Conservation (phyloP, 257 asterid species). For the Marsdenia floribunda region DNA sequence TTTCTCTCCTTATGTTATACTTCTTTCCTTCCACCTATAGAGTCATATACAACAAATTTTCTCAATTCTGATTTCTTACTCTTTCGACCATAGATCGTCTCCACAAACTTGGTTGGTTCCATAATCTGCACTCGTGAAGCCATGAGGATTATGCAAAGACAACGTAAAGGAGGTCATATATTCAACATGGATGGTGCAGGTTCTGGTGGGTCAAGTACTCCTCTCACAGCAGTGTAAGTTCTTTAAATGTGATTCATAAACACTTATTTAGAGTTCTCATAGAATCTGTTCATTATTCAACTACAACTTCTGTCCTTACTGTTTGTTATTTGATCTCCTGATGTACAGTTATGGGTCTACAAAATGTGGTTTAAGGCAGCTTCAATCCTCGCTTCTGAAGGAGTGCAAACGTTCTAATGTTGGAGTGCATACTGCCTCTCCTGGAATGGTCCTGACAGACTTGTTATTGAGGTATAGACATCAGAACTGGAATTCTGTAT, state of each 20-base stretch:
- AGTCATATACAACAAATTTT: neutral
- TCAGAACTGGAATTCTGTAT: neutral
- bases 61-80: neutral
- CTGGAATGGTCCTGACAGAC: slow-evolving; percentile 98
- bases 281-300: neutral
- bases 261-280: neutral
- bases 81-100: slow-evolving; percentile 57
- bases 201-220: slow-evolving; percentile 98
- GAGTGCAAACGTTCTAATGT: slow-evolving; percentile 71
- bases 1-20: neutral
- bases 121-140: slow-evolving; percentile 97
- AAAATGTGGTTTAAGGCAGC: slow-evolving; percentile 97
- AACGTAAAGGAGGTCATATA: slow-evolving; percentile 75
- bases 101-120: slow-evolving; percentile 91
- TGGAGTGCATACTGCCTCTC: slow-evolving; percentile 98
- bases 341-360: slow-evolving; percentile 80
- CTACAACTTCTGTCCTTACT: neutral
- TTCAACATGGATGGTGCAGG: slow-evolving; percentile 99
- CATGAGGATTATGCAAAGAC: slow-evolving; percentile 54
- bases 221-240: slow-evolving; percentile 94
- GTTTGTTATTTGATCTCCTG: slow-evolving; percentile 10
- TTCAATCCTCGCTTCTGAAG: slow-evolving; percentile 86
- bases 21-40: neutral
- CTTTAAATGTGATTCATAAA: neutral
- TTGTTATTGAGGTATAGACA: slow-evolving; percentile 68